These are phyloP conservation scores for Mollisia scopiformis DNA, from an alignment of 2,329 filamentous ascomycete species.

Conservation along the genomic window DNA sequence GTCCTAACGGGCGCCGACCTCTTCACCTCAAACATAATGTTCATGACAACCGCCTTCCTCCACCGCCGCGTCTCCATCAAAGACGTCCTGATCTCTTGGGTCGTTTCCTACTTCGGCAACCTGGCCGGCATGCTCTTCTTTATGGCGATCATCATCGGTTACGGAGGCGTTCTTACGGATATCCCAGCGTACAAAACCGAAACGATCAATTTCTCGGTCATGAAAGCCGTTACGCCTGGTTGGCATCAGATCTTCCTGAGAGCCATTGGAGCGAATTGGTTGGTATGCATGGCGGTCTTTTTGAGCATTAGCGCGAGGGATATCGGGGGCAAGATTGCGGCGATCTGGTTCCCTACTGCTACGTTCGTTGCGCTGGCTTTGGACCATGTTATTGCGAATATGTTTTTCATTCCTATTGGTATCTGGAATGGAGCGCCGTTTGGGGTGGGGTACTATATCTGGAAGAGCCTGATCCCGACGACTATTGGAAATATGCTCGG, in stretches of 20 bases:
- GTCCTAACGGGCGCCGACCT: slow-evolving; percentile 1
- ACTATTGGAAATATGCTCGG: background rate
- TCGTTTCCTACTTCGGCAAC: background rate
- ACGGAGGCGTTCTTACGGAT: background rate
- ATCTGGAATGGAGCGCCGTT: slow-evolving; percentile 4
- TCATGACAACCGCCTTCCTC: slow-evolving; percentile 3
- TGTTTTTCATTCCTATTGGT: background rate
- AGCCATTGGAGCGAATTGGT: slow-evolving; percentile 17
- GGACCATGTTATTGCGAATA: slow-evolving; percentile 59
- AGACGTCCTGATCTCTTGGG: background rate
- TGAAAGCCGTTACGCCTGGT: background rate
- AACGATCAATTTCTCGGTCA: background rate
- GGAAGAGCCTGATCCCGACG: background rate
- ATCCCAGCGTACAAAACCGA: background rate
- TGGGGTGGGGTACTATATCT: background rate
- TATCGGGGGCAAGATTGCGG: slow-evolving; percentile 46
- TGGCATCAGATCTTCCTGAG: slow-evolving; percentile 7
- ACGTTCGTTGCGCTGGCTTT: slow-evolving; percentile 53
- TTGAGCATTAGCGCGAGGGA: background rate
- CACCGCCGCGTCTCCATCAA: background rate
- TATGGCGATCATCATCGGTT: background rate
- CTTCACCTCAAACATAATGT: slow-evolving; percentile 1
- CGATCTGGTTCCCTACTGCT: slow-evolving; percentile 56
- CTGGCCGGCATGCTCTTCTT: background rate
- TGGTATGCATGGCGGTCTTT: slow-evolving; percentile 3